These are phyloP conservation scores for Datura wrightii DNA, from an alignment of 257 asterid genomes.

Conservation along the genomic window DNA sequence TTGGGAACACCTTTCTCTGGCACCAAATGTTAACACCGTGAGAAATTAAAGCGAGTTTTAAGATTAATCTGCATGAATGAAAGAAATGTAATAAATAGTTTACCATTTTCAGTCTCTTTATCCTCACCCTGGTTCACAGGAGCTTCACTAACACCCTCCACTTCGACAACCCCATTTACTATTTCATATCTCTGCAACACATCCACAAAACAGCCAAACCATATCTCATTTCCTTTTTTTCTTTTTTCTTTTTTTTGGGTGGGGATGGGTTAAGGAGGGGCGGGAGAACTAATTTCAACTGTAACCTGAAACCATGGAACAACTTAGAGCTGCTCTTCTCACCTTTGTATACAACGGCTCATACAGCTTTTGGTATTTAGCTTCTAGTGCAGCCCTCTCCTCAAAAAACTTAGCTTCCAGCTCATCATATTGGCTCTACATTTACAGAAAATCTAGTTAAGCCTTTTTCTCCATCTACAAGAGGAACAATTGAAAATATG, in stretches of 20 bases:
- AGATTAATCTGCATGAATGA: not conserved
- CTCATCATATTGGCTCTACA: constrained; percentile 76
- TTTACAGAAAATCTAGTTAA: constrained; percentile 19
- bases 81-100: not conserved
- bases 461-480: not conserved
- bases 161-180: constrained; percentile 79
- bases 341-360: constrained; percentile 73
- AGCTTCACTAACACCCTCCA: constrained; percentile 63
- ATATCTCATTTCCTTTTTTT: not conserved
- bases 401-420: constrained; percentile 72
- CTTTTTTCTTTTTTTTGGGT: no score
- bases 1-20: constrained; percentile 88
- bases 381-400: constrained; percentile 82
- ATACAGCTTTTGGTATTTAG: constrained; percentile 76
- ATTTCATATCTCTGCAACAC: constrained; percentile 71
- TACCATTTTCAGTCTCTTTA: constrained; percentile 56
- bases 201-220: constrained; percentile 8
- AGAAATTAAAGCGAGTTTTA: constrained; percentile 6
- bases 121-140: constrained; percentile 49
- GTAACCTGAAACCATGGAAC: not conserved
- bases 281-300: not conserved
- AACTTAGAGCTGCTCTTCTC: not conserved
- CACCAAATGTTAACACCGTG: constrained; percentile 30
- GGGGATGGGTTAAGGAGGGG: not conserved
- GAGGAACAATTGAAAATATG: not conserved